These are phyloP conservation scores for Pleurotus sapidus DNA, from an alignment of 768 basidiomycete genomes.

Conservation along the genomic window DNA sequence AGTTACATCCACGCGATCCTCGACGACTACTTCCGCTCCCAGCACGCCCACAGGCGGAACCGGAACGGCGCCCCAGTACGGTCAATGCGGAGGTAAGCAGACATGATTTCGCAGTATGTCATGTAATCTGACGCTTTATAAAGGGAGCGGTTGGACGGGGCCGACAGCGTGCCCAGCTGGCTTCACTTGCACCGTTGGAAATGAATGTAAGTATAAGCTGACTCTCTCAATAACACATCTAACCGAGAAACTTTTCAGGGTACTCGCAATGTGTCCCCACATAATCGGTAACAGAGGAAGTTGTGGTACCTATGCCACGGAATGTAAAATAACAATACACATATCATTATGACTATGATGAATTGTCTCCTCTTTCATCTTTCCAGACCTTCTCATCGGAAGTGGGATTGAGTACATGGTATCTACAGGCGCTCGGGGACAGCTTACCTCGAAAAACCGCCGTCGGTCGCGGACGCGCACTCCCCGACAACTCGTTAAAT, in stretches of 20 bases:
- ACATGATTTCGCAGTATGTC: background rate
- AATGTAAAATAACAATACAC: background rate
- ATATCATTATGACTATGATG: background rate
- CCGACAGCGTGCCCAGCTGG: constrained; percentile 35
- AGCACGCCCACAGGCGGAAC: constrained; percentile 26
- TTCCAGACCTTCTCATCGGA: constrained; percentile 27
- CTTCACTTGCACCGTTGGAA: constrained; percentile 32
- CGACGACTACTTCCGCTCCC: constrained; percentile 19
- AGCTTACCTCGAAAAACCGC: constrained; percentile 60
- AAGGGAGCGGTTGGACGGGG: constrained; percentile 38
- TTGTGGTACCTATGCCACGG: background rate
- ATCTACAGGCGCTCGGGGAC: background rate
- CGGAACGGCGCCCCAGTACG: constrained; percentile 25
- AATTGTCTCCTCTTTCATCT: constrained; percentile 12
- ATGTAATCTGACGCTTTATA: background rate
- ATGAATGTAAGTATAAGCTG: constrained; percentile 32
- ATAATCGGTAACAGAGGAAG: constrained; percentile 11
- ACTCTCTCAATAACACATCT: background rate
- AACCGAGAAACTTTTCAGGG: constrained; percentile 19
- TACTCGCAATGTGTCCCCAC: constrained; percentile 44
- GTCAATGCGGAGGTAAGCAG: constrained; percentile 40
- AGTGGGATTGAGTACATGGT: background rate
- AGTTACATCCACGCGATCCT: constrained; percentile 14
- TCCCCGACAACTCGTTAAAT: constrained; percentile 68
- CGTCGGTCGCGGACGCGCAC: constrained; percentile 57